These are phyloP conservation scores for Zanthoxylum bungeanum DNA, from an alignment of 345 rosid species.

Conservation along the genomic window DNA sequence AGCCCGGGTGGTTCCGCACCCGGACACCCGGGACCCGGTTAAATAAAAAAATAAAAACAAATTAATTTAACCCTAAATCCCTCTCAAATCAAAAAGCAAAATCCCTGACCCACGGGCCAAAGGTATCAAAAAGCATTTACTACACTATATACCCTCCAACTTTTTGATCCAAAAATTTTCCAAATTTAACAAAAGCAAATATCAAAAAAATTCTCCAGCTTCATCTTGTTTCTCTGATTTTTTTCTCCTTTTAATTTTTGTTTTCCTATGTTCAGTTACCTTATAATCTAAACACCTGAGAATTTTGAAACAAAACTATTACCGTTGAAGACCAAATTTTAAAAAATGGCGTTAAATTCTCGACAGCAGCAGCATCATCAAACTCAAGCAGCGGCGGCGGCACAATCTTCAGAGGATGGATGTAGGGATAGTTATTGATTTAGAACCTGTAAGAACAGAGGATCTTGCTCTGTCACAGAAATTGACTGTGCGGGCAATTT, in stretches of 20 bases:
- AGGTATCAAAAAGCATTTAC: background rate
- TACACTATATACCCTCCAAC: background rate
- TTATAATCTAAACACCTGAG: background rate
- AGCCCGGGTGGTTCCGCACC: too few species aligned
- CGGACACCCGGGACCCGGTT: too few species aligned
- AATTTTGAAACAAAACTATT: background rate
- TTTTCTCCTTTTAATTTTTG: too few species aligned
- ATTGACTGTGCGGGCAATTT: constrained; percentile 77
- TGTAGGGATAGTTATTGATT: constrained; percentile 92
- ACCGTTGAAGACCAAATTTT: background rate
- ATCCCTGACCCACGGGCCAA: too few species aligned
- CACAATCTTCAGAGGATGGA: constrained; percentile 70
- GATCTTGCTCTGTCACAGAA: constrained; percentile 98
- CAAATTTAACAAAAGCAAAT: background rate
- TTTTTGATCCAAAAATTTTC: background rate
- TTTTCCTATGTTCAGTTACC: background rate
- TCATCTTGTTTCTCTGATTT: background rate
- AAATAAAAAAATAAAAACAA: too few species aligned
- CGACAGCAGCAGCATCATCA: constrained; percentile 19
- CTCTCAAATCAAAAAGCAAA: too few species aligned
- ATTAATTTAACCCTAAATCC: too few species aligned
- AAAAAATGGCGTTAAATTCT: constrained; percentile 30
- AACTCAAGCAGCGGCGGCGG: too few species aligned
- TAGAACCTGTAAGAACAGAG: constrained; percentile 93
- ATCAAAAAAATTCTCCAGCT: background rate